phyloP scores from a whole-genome alignment of 768 basidiomycete genomes.

The Daedaleopsis nitida region DNA sequence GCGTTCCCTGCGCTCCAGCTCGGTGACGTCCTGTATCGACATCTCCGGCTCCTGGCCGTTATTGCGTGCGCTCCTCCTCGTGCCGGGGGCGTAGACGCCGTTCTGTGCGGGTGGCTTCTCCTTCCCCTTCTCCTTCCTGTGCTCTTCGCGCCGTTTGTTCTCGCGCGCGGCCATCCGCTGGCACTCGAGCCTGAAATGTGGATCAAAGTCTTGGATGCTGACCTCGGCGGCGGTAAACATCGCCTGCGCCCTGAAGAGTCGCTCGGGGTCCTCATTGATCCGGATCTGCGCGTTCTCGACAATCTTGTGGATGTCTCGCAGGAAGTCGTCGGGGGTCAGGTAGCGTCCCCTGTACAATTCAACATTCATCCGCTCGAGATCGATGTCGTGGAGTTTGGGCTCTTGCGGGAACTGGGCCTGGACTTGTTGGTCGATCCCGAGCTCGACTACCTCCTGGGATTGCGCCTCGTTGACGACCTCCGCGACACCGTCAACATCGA shows the following conservation, averaged over 20 bases:
- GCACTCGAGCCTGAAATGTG: conserved; percentile 77
- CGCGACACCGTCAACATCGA: conserved; percentile 42
- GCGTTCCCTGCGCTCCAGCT: conserved; percentile 59
- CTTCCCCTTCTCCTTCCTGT: conserved; percentile 34
- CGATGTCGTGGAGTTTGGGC: conserved; percentile 77
- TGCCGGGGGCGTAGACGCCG: conserved; percentile 48
- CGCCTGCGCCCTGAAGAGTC: conserved; percentile 79
- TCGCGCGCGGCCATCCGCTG: conserved; percentile 84
- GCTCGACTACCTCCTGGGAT: conserved; percentile 18
- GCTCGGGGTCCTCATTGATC: conserved; percentile 66
- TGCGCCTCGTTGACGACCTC: conserved; percentile 44
- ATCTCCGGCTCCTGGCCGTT: conserved; percentile 75
- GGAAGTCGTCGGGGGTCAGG: conserved; percentile 84
- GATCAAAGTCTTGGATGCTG: conserved; percentile 85
- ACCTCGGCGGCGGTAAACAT: conserved; percentile 88
- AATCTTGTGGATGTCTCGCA: conserved; percentile 80
- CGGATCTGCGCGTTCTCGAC: conserved; percentile 71
- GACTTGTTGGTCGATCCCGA: conserved; percentile 37
- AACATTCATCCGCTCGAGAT: conserved; percentile 87
- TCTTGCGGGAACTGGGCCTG: conserved; percentile 39
- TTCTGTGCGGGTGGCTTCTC: conserved; percentile 31
- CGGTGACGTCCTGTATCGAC: conserved; percentile 70
- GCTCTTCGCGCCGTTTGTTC: conserved; percentile 61
- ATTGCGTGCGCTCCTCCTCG: conserved; percentile 70
- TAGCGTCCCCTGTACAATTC: conserved; percentile 86